Conservation (phyloP, 2,329 filamentous ascomycete species). For the Diaporthe sp. region DNA sequence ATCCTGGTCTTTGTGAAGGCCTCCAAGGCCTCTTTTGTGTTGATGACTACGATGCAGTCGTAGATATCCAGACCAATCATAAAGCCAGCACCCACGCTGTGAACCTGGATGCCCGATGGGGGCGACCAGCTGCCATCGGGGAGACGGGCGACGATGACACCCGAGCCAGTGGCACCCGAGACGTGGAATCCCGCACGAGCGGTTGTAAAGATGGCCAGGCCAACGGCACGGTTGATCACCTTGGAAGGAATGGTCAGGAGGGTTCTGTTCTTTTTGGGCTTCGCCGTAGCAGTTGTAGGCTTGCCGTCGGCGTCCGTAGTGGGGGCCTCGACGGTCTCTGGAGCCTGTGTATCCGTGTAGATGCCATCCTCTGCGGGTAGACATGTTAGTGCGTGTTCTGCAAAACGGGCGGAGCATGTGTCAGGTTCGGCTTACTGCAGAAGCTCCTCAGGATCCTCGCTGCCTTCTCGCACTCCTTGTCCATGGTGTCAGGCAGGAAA, state of each 20-base stretch:
- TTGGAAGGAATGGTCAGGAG: constrained; percentile 67
- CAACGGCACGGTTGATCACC: constrained; percentile 75
- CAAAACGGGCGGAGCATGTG: background rate
- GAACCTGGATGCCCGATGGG: constrained; percentile 84
- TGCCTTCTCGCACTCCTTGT: constrained; percentile 92
- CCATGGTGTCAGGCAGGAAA: constrained; percentile 87
- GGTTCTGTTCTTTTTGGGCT: constrained; percentile 59
- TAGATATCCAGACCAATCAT: constrained; percentile 88
- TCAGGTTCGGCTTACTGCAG: constrained; percentile 72
- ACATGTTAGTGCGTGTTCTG: constrained; percentile 40
- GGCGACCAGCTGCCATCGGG: constrained; percentile 81
- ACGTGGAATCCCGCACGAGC: constrained; percentile 76
- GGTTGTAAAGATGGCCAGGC: constrained; percentile 79
- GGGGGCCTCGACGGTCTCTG: constrained; percentile 42
- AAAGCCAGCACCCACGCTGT: constrained; percentile 84
- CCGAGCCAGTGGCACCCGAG: constrained; percentile 75
- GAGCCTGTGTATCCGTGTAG: constrained; percentile 53
- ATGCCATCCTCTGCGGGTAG: constrained; percentile 63
- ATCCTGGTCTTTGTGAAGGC: constrained; percentile 82
- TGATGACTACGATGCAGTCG: constrained; percentile 90
- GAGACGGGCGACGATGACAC: constrained; percentile 72
- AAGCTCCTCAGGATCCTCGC: constrained; percentile 87
- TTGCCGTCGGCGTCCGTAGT: constrained; percentile 44
- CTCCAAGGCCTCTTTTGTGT: constrained; percentile 79
- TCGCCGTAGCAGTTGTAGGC: constrained; percentile 45